Evolutionary conservation across 2,329 filamentous ascomycete species (phyloP), one percentile per base, ranked within the genome.

Genomic region (Phyllosticta capitalensis): DNA sequence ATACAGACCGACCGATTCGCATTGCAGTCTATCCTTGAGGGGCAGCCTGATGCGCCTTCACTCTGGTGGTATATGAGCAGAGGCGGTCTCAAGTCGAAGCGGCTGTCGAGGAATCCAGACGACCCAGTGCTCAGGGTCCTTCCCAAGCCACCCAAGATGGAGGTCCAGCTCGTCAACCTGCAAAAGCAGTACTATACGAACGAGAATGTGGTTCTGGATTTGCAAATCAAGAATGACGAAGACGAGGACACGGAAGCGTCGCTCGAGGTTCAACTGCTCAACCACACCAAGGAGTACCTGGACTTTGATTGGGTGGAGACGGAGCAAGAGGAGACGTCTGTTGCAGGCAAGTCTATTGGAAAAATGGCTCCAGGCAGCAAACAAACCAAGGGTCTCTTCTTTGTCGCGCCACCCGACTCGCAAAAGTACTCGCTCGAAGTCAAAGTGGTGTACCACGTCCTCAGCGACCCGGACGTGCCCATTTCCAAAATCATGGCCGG

Each of bases 61-160:
- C 59, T 62, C 20, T 75, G 73, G 73, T 75, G 71, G 70, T 53
- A 67, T 68, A 9, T 62, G 63, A 51, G 64, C 66, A n/a, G 61
- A 63, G 14, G 64, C 62, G 12, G 59, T 69, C 26, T 60, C 51
- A 71, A 66, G 49, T 59, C 68, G 38, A 66, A 69, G 38, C 68
- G 67, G 50, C 52, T 73, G 20, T 69, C 67, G 51, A 65, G 68
- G 26, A 64, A 67, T 1, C 66, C 66, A 59, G 76, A 78, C 1
- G 76, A 60, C 26, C 58, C 82, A 33, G 75, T 76, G 1, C 82
- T 95, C 59, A 86, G 83, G 59, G 85, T 99, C 22, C 79, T 91
- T 58, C 92, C 94, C 1, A 89, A 95, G 64, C 94, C 92, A 26
- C 94, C 94, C 0, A 97, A 96, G 73, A 84, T 99, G 76, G 85